Evolutionary conservation across 2,329 filamentous ascomycete species (phyloP).

Genomic region (Trichoderma sp.): DNA sequence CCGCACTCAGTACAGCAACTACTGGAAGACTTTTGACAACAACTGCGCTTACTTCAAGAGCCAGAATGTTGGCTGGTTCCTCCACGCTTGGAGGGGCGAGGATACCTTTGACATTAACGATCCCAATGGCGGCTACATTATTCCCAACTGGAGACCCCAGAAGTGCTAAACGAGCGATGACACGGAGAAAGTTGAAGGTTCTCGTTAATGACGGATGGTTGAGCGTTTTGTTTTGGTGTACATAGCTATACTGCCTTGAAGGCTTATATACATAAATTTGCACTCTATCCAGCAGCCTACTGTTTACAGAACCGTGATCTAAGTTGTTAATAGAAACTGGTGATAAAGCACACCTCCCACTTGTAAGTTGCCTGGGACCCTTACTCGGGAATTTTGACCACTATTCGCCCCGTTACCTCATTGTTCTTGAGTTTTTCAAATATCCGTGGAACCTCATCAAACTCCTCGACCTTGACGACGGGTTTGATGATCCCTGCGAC

Average conservation of each 20-base stretch:
- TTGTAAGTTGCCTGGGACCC: too few relatives aligned
- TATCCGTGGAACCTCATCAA: not conserved
- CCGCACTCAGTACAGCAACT: slow-evolving; percentile 29
- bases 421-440: slow-evolving; percentile 10
- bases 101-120: slow-evolving; percentile 31
- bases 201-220: not conserved
- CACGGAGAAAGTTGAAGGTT: not conserved
- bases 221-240: slow-evolving; percentile 1
- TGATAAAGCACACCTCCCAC: too few relatives aligned
- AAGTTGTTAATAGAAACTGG: too few relatives aligned
- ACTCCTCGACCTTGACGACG: not conserved
- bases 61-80: slow-evolving; percentile 32
- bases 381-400: slow-evolving; percentile 22
- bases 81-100: slow-evolving; percentile 32
- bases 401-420: slow-evolving; percentile 15
- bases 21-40: slow-evolving; percentile 31
- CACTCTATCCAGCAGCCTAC: not conserved
- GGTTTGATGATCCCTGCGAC: slow-evolving; percentile 12
- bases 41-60: slow-evolving; percentile 32
- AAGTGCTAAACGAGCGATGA: slow-evolving; percentile 28
- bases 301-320: slow-evolving; percentile 2
- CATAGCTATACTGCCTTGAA: not conserved
- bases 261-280: slow-evolving; percentile 11
- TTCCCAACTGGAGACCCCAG: slow-evolving; percentile 31
- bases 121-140: slow-evolving; percentile 31